Conservation (phyloP, 192 early-diverging fungal genomes). For the Chytriomyces hyalinus region DNA sequence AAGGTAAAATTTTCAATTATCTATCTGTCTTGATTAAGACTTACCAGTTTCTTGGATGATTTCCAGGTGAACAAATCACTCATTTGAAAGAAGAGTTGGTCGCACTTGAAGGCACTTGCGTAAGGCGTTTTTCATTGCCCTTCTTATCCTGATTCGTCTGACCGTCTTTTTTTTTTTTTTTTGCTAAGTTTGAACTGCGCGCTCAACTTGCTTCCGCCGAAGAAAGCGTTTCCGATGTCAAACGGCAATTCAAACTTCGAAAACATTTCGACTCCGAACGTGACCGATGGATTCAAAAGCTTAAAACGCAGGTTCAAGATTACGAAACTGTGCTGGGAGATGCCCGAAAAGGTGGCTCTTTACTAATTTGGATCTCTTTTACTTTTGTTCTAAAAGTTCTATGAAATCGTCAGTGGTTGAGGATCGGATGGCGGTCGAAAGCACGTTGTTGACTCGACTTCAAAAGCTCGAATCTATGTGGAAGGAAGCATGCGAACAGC, state of each 20-base stretch:
- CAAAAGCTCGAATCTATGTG: neutral
- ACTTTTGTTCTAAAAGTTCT: neutral
- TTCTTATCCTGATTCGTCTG: neutral
- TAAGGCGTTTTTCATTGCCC: neutral
- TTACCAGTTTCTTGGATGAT: no score
- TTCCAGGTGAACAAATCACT: neutral
- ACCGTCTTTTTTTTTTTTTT: neutral
- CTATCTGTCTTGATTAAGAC: no score
- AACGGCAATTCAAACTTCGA: conserved; percentile 26
- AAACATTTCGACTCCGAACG: conserved; percentile 33
- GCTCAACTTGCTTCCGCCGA: conserved; percentile 8
- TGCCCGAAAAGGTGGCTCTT: conserved; percentile 19
- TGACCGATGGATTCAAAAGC: conserved; percentile 27
- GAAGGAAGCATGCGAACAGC: neutral
- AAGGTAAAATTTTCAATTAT: neutral
- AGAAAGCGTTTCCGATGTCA: conserved; percentile 8
- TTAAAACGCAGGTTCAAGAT: neutral
- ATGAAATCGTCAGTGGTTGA: conserved; percentile 6
- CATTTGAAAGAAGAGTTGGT: neutral
- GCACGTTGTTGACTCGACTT: neutral
- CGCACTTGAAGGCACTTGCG: conserved; percentile 9
- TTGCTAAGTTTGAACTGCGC: neutral
- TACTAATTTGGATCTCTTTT: neutral
- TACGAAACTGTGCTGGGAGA: neutral
- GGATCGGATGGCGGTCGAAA: neutral